These are phyloP conservation scores for Glomus cerebriforme DNA, from an alignment of 192 early-diverging fungal species.

Conservation along the genomic window DNA sequence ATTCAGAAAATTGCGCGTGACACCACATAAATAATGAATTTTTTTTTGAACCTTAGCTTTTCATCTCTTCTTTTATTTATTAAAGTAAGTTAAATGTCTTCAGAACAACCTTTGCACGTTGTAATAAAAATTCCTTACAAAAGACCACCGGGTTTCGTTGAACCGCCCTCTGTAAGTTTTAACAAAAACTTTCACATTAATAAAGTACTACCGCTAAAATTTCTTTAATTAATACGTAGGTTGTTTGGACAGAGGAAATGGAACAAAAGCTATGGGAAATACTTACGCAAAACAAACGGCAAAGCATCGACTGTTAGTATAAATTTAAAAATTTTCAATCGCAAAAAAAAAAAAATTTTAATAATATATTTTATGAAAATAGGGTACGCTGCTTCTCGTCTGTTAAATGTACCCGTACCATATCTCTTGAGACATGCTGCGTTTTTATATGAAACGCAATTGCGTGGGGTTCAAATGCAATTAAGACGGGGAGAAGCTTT, in stretches of 20 bases:
- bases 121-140: constrained; percentile 53
- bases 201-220: not conserved
- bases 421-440: constrained; percentile 58
- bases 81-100: constrained; percentile 29
- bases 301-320: constrained; percentile 54
- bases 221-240: constrained; percentile 30
- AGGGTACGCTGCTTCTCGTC: constrained; percentile 56
- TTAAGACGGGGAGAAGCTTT: constrained; percentile 38
- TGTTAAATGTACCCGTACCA: constrained; percentile 51
- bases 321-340: not conserved
- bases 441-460: constrained; percentile 57
- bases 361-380: not conserved
- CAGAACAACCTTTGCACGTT: constrained; percentile 52
- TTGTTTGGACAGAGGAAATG: constrained; percentile 63
- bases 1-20: too few relatives aligned
- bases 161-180: constrained; percentile 51
- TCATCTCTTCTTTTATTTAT: too few relatives aligned
- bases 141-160: constrained; percentile 53
- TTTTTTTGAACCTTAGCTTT: too few relatives aligned
- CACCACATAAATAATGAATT: too few relatives aligned
- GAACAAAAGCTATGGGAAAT: constrained; percentile 59
- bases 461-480: constrained; percentile 48
- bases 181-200: not conserved
- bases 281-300: constrained; percentile 52
- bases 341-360: not conserved